A percentile compares a stretch with the other conserved stretches of the same genome.
phyloP scores from a whole-genome alignment of 2,329 filamentous ascomycete species.

The Aspergillus glaucus region DNA sequence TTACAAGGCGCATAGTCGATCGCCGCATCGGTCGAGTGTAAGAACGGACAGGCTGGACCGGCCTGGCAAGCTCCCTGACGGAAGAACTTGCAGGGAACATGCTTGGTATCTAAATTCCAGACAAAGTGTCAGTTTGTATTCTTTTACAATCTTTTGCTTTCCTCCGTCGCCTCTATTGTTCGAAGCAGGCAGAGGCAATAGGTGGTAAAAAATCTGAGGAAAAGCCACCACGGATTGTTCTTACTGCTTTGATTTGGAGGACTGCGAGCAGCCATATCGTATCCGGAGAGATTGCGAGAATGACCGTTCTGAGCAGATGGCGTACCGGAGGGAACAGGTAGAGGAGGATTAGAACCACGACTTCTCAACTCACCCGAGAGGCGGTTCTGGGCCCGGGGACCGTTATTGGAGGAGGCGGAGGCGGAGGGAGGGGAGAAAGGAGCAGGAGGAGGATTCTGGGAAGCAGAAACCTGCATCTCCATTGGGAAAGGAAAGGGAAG shows the following conservation, averaged over 20 bases:
- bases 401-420: conserved; percentile 6
- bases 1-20: conserved; percentile 88
- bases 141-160: background rate
- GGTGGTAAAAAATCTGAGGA: background rate
- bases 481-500: background rate
- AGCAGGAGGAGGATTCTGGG: conserved; percentile 11
- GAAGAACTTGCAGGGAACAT: conserved; percentile 99
- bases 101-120: conserved; percentile 67
- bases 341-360: conserved; percentile 24
- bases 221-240: conserved; percentile 13
- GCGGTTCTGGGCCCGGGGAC: conserved; percentile 19
- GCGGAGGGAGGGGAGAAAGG: conserved; percentile 12
- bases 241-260: conserved; percentile 42
- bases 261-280: conserved; percentile 42
- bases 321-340: conserved; percentile 31
- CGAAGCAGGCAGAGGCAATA: background rate
- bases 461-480: conserved; percentile 18
- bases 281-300: conserved; percentile 35
- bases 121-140: background rate
- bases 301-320: conserved; percentile 34
- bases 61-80: conserved; percentile 93
- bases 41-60: conserved; percentile 91
- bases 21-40: conserved; percentile 80
- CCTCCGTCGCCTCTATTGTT: background rate
- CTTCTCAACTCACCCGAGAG: conserved; percentile 35